Evolutionary conservation across 2,329 filamentous ascomycete species (phyloP), one percentile per base, ranked within the genome.

Genomic region (Fusarium albosuccineum): DNA sequence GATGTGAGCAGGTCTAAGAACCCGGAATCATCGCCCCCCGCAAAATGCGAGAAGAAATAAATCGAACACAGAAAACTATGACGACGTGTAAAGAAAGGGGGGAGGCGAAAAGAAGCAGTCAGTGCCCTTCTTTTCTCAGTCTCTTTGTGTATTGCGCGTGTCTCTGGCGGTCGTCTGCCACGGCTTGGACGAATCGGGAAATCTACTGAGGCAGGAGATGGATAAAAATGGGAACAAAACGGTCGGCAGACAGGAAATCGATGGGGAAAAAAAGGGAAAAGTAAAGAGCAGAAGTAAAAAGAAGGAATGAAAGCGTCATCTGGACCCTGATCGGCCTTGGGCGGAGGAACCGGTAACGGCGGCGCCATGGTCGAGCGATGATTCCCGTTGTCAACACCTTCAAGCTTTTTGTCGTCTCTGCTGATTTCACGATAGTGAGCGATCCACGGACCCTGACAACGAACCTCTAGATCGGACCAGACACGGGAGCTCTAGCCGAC

Each of bases 391-490:
- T 42, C 10, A 14, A 14, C n/a, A 11, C n/a, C 16, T 44, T 44
- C 41, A 13, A 29, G 29, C n/a, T 16, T 16, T 46, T 39, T 39
- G 29, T 30, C 30, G 22, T 37, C 41, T 54, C 40, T 45, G 27
- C 51, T 45, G 46, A 48, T 45, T 55, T 22, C 26, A 27, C 33
- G 60, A 59, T 56, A 49, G 41, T 59, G 26, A 26, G 49, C 73
- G 74, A 75, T 75, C 40, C 54, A 57, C 66, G 74, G 58, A 61
- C 44, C 62, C 46, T 44, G 54, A 64, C 64, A 60, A 57, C 54
- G 54, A 48, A 17, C 52, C 58, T 70, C 58, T 30, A 60, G 74
- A 75, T 75, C 74, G 73, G 60, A 64, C 71, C 70, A 71, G 60
- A 57, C 64, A n/a, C 57, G 55, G 61, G 59, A 65, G 64, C 51